A percentile compares a stretch with the other conserved stretches of the same genome.
Evolutionary conservation across 2,329 filamentous ascomycete species (phyloP).

Genomic region (Colletotrichum musae): DNA sequence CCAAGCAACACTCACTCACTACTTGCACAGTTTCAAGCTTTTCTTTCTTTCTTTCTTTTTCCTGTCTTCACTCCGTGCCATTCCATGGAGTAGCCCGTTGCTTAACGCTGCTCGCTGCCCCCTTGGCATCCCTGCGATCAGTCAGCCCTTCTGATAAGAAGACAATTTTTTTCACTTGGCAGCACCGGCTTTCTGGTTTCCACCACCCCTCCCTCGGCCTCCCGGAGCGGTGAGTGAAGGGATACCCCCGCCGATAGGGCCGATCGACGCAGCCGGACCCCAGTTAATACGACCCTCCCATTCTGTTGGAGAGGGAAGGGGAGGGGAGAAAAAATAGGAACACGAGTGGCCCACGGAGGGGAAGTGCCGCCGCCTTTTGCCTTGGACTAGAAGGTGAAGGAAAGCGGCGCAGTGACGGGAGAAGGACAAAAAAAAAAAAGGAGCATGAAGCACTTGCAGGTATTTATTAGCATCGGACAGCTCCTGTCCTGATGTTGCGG

Average conservation of each 20-base stretch:
- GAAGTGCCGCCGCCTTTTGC: conserved; percentile 7
- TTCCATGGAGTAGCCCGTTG: background rate
- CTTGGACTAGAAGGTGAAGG: conserved; percentile 15
- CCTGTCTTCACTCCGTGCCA: background rate
- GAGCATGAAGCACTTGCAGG: background rate
- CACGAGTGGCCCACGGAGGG: conserved; percentile 11
- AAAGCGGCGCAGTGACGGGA: background rate
- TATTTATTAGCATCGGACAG: conserved; percentile 9
- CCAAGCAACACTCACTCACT: background rate
- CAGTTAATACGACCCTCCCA: conserved; percentile 35
- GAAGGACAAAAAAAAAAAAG: background rate
- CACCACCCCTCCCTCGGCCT: background rate
- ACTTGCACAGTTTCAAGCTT: background rate
- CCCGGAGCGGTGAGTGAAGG: conserved; percentile 29
- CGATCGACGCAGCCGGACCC: conserved; percentile 31
- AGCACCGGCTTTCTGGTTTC: background rate
- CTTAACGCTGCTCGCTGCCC: background rate
- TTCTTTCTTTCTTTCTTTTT: background rate
- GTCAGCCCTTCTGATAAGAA: background rate
- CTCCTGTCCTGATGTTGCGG: background rate
- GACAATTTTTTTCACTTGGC: background rate
- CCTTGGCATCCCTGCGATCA: background rate
- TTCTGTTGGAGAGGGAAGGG: background rate
- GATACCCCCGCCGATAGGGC: conserved; percentile 38
- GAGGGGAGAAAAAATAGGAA: conserved; percentile 7